Evolutionary conservation across 2,329 filamentous ascomycete genomes (phyloP), one percentile per base, ranked within the genome.

Genomic region (Exophiala dermatitidis): DNA sequence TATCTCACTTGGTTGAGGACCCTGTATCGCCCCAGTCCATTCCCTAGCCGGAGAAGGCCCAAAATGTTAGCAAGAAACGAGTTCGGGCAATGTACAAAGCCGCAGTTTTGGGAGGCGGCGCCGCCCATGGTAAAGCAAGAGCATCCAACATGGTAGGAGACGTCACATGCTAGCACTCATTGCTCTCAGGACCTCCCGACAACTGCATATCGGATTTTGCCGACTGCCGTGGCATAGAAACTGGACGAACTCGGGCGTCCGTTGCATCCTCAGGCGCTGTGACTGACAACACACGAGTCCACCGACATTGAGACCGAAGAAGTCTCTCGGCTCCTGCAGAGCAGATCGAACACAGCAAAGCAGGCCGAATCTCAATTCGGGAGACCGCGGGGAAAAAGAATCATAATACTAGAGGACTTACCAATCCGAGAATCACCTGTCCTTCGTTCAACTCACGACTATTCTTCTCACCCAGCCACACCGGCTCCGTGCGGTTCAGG

Each of bases 381-480:
- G 7, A 12, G 36, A 31, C n/a, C 30, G n/a, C n/a, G 30, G 19
- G 30, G 3, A 7, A 30, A 34, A 41, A 7, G 7, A 12, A 46
- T 33, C 4, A 6, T 34, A 26, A 41, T 41, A 41, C 5, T 26
- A 5, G 19, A 7, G 19, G 30, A 51, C 57, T 55, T 40, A 60
- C 58, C 58, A 60, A 40, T 28, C 58, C 58, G 42, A 60, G 34
- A 50, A 60, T 58, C 28, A 48, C 58, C 48, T 60, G 55, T 4
- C 58, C 58, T 8, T 42, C 36, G 32, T 47, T 50, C 36, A 57
- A 53, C 19, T 56, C 53, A 4, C 48, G 45, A 9, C 46, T 48
- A 38, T 60, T 60, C 50, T 58, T 65, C 59, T 72, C 71, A 1
- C 73, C 73, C 38, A 75, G 58, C 73, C 72, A 75, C 57, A 72